Evolutionary conservation across 73 alveolate species (phyloP), one percentile per base, ranked within the genome.

Genomic region (Paramecium biaurelia): DNA sequence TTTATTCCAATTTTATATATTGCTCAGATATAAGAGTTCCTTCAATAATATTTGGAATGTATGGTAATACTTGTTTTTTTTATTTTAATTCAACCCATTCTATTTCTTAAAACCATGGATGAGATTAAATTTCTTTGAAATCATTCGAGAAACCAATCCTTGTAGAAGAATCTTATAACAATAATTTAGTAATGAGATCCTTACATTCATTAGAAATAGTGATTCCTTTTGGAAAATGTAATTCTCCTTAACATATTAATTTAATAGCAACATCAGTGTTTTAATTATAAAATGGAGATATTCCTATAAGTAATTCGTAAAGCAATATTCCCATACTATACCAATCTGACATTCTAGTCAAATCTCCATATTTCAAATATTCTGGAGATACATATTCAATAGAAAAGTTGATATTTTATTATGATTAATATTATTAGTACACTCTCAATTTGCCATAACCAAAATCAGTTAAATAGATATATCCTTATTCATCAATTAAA

Each of bases 291-390:
- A 24, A 89, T 63, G 94, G 94, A 70, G 94, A 67, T 26, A 76
- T 89, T 2, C 94, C 94, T 1, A 89, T 20, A 21, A 89, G 53
- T 20, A 89, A 63, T 70, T 89, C 94, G 23, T 89, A 89, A 2
- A 89, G 70, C 11, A 89, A 42, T 57, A 89, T 59, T 14, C 94
- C 94, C 30, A 89, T 32, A 23, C 94, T 70, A 45, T 89, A 89
- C 94, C 94, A 89, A 89, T 89, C 94, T 6, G 87, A 57, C 94
- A 89, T 89, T 68, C 90, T 32, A 43, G 90, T 79, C 28, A 79
- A 79, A 43, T 79, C 90, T 18, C 90, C 90, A 79, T 18, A 1
- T 47, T 11, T 79, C 74, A 79, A 79, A 79, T 79, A 79, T 79
- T 79, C 90, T 30, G 90, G 90, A 79, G 90, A 38, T 30, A 24